These are phyloP conservation scores for Xylariaceae sp. DNA, from an alignment of 2,329 filamentous ascomycete species.

Conservation along the genomic window DNA sequence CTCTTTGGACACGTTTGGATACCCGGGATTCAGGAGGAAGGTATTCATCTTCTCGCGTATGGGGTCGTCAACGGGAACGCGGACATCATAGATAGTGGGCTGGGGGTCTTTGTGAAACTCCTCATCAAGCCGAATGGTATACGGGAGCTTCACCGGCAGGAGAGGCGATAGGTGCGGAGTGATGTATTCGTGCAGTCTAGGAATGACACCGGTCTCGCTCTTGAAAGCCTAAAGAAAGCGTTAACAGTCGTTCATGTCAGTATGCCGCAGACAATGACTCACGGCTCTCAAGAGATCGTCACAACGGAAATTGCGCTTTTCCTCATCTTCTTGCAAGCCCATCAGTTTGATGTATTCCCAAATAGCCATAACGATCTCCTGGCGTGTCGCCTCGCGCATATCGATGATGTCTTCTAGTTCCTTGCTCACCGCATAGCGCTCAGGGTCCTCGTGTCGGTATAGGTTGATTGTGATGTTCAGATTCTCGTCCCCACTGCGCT, in stretches of 20 bases:
- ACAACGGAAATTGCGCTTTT: slow-evolving; percentile 88
- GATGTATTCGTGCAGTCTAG: slow-evolving; percentile 76
- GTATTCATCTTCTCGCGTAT: slow-evolving; percentile 62
- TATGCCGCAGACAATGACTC: slow-evolving; percentile 25
- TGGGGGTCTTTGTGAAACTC: slow-evolving; percentile 70
- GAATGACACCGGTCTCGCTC: slow-evolving; percentile 77
- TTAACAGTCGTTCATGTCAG: neutral
- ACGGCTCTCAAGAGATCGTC: slow-evolving; percentile 78
- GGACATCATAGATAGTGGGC: slow-evolving; percentile 86
- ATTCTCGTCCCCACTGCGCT: slow-evolving; percentile 88
- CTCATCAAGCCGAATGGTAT: slow-evolving; percentile 90
- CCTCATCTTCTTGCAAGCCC: slow-evolving; percentile 87
- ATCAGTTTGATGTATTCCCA: slow-evolving; percentile 93
- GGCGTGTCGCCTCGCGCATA: slow-evolving; percentile 78
- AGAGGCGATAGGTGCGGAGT: slow-evolving; percentile 73
- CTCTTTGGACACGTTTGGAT: too few species aligned
- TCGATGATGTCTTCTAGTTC: slow-evolving; percentile 81
- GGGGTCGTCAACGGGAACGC: slow-evolving; percentile 79
- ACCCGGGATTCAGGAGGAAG: slow-evolving; percentile 65
- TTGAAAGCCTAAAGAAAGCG: slow-evolving; percentile 57
- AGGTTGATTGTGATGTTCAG: slow-evolving; percentile 87
- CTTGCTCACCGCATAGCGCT: slow-evolving; percentile 76
- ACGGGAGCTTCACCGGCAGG: slow-evolving; percentile 76
- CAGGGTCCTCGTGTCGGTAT: slow-evolving; percentile 76
- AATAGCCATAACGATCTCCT: slow-evolving; percentile 83